phyloP scores from a whole-genome alignment of 2,329 filamentous ascomycete genomes.

The Hysterium pulicare region DNA sequence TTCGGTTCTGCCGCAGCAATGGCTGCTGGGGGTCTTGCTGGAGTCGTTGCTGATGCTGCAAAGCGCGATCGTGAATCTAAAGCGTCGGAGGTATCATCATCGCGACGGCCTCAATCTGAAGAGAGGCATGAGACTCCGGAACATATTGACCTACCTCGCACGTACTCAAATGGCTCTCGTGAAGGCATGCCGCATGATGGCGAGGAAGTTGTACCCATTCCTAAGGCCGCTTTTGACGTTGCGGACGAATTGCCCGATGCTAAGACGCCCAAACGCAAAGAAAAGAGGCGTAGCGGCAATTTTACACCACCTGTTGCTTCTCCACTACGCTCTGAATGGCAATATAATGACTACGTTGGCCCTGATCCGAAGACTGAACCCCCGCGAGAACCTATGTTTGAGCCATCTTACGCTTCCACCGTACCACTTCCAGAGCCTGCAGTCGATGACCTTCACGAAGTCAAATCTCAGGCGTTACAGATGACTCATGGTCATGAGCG shows the following conservation, averaged over 20 bases:
- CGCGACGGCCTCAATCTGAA: background rate
- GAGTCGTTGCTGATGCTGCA: constrained; percentile 25
- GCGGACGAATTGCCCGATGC: constrained; percentile 29
- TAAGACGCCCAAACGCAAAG: constrained; percentile 46
- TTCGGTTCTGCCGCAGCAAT: constrained; percentile 16
- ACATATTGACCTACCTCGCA: background rate
- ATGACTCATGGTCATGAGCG: no score
- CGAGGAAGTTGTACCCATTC: constrained; percentile 19
- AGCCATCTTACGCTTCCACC: constrained; percentile 2
- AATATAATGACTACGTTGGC: constrained; percentile 43
- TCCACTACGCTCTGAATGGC: constrained; percentile 44
- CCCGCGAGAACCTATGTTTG: background rate
- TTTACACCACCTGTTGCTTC: constrained; percentile 43
- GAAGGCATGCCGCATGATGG: constrained; percentile 8
- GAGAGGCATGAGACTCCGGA: no score
- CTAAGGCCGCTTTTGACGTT: constrained; percentile 34
- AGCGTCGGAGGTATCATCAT: constrained; percentile 22
- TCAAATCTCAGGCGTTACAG: no score
- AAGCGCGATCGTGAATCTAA: constrained; percentile 34
- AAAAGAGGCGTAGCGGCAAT: constrained; percentile 44
- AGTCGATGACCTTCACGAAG: constrained; percentile 1
- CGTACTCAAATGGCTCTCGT: constrained; percentile 15
- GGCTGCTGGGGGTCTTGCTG: constrained; percentile 32
- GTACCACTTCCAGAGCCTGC: constrained; percentile 8
- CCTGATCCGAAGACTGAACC: background rate